Conservation (phyloP, 768 basidiomycete genomes). For the Coprinopsis cinerea region DNA sequence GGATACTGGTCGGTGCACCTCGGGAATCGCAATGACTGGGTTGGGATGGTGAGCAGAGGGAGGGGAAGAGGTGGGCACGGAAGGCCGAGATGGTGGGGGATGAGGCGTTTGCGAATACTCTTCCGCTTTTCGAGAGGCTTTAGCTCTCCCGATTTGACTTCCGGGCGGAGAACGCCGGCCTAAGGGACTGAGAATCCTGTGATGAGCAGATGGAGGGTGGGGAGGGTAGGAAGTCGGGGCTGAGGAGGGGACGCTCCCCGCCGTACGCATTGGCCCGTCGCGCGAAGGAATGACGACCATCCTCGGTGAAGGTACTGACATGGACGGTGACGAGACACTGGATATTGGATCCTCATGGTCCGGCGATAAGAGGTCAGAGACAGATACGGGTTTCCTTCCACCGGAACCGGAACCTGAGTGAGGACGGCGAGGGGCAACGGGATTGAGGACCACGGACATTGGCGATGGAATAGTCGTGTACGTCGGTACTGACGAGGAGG, state of each 20-base stretch:
- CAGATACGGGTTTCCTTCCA: constrained; percentile 20
- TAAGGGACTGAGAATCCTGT: constrained; percentile 24
- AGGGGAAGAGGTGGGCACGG: not conserved
- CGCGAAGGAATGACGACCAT: constrained; percentile 1
- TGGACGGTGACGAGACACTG: not conserved
- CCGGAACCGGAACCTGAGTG: constrained; percentile 24
- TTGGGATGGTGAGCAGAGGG: not conserved
- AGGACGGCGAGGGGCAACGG: constrained; percentile 16
- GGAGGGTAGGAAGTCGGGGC: constrained; percentile 5
- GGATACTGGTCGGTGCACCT: not conserved
- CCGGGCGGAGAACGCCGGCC: constrained; percentile 44
- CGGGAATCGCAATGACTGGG: not conserved
- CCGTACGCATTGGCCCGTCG: not conserved
- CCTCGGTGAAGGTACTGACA: not conserved
- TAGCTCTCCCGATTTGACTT: constrained; percentile 40
- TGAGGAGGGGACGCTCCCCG: not conserved
- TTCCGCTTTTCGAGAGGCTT: constrained; percentile 40
- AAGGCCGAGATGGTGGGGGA: constrained; percentile 8
- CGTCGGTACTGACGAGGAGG: constrained; percentile 7
- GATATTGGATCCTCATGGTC: constrained; percentile 12
- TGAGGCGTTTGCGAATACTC: constrained; percentile 17
- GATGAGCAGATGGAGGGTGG: constrained; percentile 15
- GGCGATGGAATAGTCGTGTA: constrained; percentile 5
- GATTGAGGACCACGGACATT: constrained; percentile 13
- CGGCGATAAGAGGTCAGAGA: constrained; percentile 20